phyloP scores from a whole-genome alignment of 192 early-diverging fungal genomes.

The Gamsiella multidivaricata region DNA sequence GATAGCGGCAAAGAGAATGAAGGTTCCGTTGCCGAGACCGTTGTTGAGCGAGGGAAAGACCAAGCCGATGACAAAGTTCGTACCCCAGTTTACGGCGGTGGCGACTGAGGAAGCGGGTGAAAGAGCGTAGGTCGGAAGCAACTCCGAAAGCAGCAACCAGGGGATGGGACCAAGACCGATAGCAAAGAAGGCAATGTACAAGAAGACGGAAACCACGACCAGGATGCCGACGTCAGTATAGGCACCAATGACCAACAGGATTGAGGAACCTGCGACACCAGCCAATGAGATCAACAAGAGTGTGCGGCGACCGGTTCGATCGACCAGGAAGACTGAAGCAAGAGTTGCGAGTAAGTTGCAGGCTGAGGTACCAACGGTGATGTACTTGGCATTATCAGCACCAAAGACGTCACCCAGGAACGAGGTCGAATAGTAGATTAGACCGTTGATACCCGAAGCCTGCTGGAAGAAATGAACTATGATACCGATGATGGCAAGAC shows the following conservation, averaged over 20 bases:
- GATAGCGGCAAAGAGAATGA: slow-evolving; percentile 78
- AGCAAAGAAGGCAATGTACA: slow-evolving; percentile 82
- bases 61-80: slow-evolving; percentile 60
- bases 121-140: slow-evolving; percentile 80
- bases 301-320: slow-evolving; percentile 72
- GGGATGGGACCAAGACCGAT: slow-evolving; percentile 86
- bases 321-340: slow-evolving; percentile 68
- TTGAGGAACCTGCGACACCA: slow-evolving; percentile 72
- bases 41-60: slow-evolving; percentile 56
- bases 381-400: slow-evolving; percentile 62
- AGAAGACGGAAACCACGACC: slow-evolving; percentile 74
- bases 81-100: slow-evolving; percentile 78
- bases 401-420: slow-evolving; percentile 76
- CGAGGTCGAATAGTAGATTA: slow-evolving; percentile 89
- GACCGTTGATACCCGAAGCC: slow-evolving; percentile 86
- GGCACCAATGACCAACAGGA: slow-evolving; percentile 72
- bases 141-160: slow-evolving; percentile 82
- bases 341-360: slow-evolving; percentile 73
- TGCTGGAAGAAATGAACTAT: slow-evolving; percentile 83
- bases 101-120: slow-evolving; percentile 77
- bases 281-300: slow-evolving; percentile 70
- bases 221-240: slow-evolving; percentile 63
- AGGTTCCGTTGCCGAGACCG: slow-evolving; percentile 48
- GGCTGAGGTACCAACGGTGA: slow-evolving; percentile 68
- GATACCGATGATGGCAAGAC: slow-evolving; percentile 72